Percentiles rank a stretch among this genome's conserved stretches.
Conservation (phyloP, 257 asterid genomes). For the Craterostigma plantagineum region DNA sequence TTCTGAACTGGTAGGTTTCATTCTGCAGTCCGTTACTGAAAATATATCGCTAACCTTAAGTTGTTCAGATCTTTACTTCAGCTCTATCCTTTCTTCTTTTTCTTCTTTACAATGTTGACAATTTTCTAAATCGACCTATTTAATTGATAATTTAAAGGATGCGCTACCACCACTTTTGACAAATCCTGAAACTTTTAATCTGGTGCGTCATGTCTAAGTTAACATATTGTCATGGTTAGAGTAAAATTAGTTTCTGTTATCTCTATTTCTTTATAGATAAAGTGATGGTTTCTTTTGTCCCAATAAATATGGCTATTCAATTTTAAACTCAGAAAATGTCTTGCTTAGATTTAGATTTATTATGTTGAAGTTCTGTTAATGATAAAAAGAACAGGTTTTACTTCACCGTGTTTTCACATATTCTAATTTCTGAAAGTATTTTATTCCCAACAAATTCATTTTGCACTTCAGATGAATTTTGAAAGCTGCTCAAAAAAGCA, state of each 20-base stretch:
- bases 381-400: no score
- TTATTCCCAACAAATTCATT: constrained; percentile 10
- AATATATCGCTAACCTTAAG: no score
- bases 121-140: no score
- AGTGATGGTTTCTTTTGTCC: not conserved
- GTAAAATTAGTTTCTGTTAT: not conserved
- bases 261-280: no score
- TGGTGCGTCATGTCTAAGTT: no score
- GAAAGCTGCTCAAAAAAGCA: constrained; percentile 90
- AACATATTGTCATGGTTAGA: not conserved
- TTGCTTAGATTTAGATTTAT: not conserved
- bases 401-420: no score
- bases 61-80: no score
- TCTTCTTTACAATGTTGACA: no score
- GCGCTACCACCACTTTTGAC: no score
- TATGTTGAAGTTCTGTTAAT: constrained; percentile 1
- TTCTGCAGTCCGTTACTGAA: not conserved
- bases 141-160: no score
- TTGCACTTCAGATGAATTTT: constrained; percentile 54
- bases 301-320: not conserved
- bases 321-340: not conserved
- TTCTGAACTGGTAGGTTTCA: constrained; percentile 54
- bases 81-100: not conserved
- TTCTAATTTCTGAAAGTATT: no score
- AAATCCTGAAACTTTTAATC: no score